Evolutionary conservation across 768 basidiomycete genomes (phyloP).

Genomic region (Xerocomellus dryophilus): DNA sequence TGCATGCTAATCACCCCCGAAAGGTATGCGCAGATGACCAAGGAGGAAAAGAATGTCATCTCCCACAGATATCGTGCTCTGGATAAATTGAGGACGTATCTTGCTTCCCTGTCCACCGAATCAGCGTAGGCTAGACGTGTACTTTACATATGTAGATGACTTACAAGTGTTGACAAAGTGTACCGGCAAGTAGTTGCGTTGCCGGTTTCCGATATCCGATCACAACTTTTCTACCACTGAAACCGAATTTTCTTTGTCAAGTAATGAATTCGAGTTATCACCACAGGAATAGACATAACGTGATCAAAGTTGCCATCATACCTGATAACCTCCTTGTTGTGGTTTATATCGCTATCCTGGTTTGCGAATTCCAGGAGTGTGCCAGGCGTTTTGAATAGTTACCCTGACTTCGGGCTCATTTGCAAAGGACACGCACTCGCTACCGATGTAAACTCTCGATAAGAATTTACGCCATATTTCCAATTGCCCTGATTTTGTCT

Average conservation of each 20-base stretch:
- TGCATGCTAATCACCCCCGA: neutral
- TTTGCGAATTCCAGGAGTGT: neutral
- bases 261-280: neutral
- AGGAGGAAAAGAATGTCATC: slow-evolving; percentile 58
- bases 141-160: neutral
- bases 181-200: slow-evolving; percentile 10
- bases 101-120: slow-evolving; percentile 21
- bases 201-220: slow-evolving; percentile 21
- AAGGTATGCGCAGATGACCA: slow-evolving; percentile 69
- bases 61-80: slow-evolving; percentile 67
- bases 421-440: neutral
- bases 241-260: neutral
- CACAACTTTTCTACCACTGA: neutral
- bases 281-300: neutral
- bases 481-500: no score
- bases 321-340: neutral
- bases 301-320: neutral
- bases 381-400: neutral
- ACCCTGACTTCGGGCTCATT: neutral
- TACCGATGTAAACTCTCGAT: no score
- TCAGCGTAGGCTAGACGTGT: neutral
- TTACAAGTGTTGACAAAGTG: neutral
- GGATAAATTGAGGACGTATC: slow-evolving; percentile 49
- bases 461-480: no score
- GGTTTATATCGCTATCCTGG: neutral